Percentiles rank a stretch among this genome's conserved stretches.
phyloP scores from a whole-genome alignment of 768 basidiomycete species.

The Lepiota subincarnata region DNA sequence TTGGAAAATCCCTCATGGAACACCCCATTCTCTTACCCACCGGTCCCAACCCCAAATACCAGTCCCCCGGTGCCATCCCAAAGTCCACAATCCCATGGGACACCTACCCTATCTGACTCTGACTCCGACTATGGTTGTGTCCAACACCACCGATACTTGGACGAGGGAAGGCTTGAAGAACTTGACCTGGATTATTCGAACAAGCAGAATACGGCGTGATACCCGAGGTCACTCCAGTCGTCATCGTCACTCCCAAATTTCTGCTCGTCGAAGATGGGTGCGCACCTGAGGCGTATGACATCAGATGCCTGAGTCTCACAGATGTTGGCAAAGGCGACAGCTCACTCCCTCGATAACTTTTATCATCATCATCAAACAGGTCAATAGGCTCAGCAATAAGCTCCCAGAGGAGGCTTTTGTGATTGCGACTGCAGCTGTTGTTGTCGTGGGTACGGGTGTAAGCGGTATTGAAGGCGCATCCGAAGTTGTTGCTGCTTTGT shows the following conservation, averaged over 20 bases:
- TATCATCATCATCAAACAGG: constrained; percentile 3
- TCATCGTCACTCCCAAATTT: background rate
- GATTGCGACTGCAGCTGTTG: background rate
- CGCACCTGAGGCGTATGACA: too few species aligned
- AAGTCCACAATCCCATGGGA: constrained; percentile 7
- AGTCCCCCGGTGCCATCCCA: constrained; percentile 14
- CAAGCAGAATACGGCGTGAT: background rate
- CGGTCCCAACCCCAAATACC: constrained; percentile 4
- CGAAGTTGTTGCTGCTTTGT: too few species aligned
- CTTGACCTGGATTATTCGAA: background rate
- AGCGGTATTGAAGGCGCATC: background rate
- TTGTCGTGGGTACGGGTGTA: background rate
- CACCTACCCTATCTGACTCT: background rate
- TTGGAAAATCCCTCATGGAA: background rate
- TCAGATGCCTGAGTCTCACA: too few species aligned
- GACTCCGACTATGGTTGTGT: background rate
- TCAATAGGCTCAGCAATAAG: background rate
- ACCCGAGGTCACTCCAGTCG: background rate
- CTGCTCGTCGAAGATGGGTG: background rate
- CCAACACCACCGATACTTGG: background rate
- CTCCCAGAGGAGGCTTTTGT: too few species aligned
- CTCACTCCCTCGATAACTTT: background rate
- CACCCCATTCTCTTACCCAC: constrained; percentile 1
- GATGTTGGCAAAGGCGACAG: constrained; percentile 7
- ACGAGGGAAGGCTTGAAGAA: too few species aligned